Base-by-base conservation (phyloP, 768 basidiomycete species). In the Kwoniella botswanensis region DNA sequence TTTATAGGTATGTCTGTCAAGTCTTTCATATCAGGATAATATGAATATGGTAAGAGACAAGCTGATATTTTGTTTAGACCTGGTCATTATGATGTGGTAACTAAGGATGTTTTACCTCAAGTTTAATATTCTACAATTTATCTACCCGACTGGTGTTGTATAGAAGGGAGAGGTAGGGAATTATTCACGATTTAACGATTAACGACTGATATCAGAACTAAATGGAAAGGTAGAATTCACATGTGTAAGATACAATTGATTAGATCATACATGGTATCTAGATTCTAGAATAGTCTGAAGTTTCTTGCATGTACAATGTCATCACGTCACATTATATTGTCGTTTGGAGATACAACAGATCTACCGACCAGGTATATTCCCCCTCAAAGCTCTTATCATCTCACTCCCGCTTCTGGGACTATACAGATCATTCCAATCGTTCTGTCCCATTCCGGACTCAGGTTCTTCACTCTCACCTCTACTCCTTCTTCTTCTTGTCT, bases 21-120 rank as follows among this genome's bases (percentile, higher is more conserved):
- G 26, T 24, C 9, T 53, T 55, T 50, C 17, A 54, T 56, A 29
- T 22, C 50, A 3, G 24, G 35, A 24, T 21, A 5, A 15, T 24
- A 53, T 5, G 26, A 11, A 50, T 21, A 54, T 18, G 35, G 15
- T 22, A 52, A n/a, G 26, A 26, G 6, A 75, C 35, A 11, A 41
- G 21, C 10, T 52, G 43, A 41, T 57, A 69, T 54, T 55, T 21
- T 24, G n/a, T 26, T 35, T 42, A 93, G 93, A 60, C 93, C 93
- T 21, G 93, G 93, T 10, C 93, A 95, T 81, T 95, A 92, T 83
- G 93, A 95, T 84, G 90, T 94, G 61, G 84, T 92, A 0, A 76
- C 78, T 13, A 79, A 79, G 56, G 77, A 79, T 65, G 73, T 72
- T 2, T 46, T 75, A 42, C 76, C 76, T 53, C 67, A 29, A 68